Base-by-base conservation (phyloP, 306 rosid genomes). In the Oxytropis ochrocephala region DNA sequence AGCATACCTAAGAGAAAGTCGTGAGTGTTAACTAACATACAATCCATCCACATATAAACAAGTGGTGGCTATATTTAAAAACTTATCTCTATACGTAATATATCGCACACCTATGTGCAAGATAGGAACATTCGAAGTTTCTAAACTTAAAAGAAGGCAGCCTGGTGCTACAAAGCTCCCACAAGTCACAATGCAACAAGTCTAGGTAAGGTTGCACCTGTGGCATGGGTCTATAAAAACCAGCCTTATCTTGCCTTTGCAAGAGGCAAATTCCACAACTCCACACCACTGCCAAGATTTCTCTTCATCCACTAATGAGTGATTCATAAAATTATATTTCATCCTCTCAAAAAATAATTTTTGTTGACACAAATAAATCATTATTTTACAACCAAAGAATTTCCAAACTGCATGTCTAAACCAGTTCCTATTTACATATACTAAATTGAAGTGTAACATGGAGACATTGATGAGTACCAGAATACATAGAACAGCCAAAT, bases 1-100 rank as follows among this genome's bases (percentile, higher is more conserved):
- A 76, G 64, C 79, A 67, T 19, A 75, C 90, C 98, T 94, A 78
- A 51, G 39, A 80, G 27, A 69, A 74, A 55, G 78, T 64, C 24
- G 59, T 38, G 38, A 61, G 63, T 44, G 51, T 48, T 29, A 72
- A 69, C 58, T 70, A 48, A 69, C 29, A 58, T 32, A 49, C 12
- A 44, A 53, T 10, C 19, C 64, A 70, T 59, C 56, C 50, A 63
- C n/a, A 9, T 30, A 70, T 11, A 62, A 50, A 67, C 52, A 64
- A 11, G 65, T 10, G 30, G 21, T 19, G 38, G 71, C 32, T 33
- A 63, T 59, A 43, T 66, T 49, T 7, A 49, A 30, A 72, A 71
- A 56, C 29, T 14, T 53, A n/a, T 57, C 27, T 36, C 18, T 43
- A 12, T 72, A 61, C 43, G 35, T 29, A 62, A 73, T 55, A 41